Percentiles rank a stretch among this genome's conserved stretches.
Evolutionary conservation across 2,329 filamentous ascomycete genomes (phyloP).

Genomic region (Scedosporium minutisporum): DNA sequence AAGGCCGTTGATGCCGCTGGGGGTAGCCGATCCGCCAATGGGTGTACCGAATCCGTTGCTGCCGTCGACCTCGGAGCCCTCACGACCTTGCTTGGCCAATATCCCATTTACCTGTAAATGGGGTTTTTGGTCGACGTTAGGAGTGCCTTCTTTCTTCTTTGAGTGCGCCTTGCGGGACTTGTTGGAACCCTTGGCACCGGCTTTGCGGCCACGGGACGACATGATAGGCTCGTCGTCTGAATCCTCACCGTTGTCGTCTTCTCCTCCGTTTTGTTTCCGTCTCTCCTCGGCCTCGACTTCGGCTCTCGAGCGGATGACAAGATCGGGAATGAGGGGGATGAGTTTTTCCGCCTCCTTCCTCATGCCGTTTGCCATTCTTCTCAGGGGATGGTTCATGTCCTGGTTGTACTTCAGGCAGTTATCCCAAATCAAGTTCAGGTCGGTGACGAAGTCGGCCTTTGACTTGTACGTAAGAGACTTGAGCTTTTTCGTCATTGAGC

Average conservation of each 20-base stretch:
- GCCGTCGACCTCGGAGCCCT: slow-evolving; percentile 76
- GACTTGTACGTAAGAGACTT: slow-evolving; percentile 71
- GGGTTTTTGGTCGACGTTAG: slow-evolving; percentile 66
- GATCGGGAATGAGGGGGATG: slow-evolving; percentile 87
- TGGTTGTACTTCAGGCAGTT: slow-evolving; percentile 96
- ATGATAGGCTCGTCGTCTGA: slow-evolving; percentile 98
- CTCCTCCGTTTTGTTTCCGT: slow-evolving; percentile 75
- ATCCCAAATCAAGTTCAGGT: slow-evolving; percentile 91
- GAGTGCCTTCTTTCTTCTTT: slow-evolving; percentile 70
- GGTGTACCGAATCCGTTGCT: slow-evolving; percentile 82
- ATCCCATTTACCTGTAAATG: slow-evolving; percentile 57
- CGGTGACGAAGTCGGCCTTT: slow-evolving; percentile 88
- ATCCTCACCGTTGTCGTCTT: slow-evolving; percentile 76
- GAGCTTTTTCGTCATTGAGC: slow-evolving; percentile 96
- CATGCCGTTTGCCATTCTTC: slow-evolving; percentile 93
- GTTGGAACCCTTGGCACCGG: slow-evolving; percentile 64
- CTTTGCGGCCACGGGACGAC: slow-evolving; percentile 87
- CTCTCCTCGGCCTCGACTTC: slow-evolving; percentile 87
- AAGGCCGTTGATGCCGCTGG: slow-evolving; percentile 58
- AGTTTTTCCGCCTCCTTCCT: slow-evolving; percentile 95
- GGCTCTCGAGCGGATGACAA: slow-evolving; percentile 79
- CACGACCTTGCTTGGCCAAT: slow-evolving; percentile 45
- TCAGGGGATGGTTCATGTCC: slow-evolving; percentile 74
- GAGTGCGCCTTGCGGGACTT: slow-evolving; percentile 62
- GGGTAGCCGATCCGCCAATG: slow-evolving; percentile 64